Percentiles rank a stretch among this genome's conserved stretches.
These are phyloP conservation scores for Dendrobium huoshanense DNA, from an alignment of 106 monocot genomes.

Conservation along the genomic window DNA sequence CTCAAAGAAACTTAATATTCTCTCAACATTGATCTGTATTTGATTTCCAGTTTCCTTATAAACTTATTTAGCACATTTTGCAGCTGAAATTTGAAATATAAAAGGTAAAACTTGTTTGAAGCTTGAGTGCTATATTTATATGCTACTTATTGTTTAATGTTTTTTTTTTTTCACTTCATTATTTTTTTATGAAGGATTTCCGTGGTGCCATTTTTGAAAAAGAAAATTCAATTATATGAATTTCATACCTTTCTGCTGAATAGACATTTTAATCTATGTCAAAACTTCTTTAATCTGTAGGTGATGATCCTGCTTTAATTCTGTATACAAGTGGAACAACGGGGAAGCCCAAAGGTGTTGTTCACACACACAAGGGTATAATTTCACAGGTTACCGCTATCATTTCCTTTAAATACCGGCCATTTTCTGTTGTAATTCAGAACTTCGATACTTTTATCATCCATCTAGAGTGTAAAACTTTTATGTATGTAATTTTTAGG, in stretches of 20 bases:
- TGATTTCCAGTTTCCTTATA: not conserved
- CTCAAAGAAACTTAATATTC: not conserved
- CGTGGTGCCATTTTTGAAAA: not conserved
- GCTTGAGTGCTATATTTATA: not conserved
- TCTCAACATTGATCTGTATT: not conserved
- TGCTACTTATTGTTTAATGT: not conserved
- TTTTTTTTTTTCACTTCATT: not conserved
- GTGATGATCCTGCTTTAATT: constrained; percentile 83
- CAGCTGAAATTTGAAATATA: not conserved
- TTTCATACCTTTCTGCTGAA: not conserved
- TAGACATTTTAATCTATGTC: not conserved
- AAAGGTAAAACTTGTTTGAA: not conserved
- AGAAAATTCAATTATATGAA: not conserved
- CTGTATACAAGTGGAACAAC: constrained; percentile 98
- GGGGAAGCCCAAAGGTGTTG: constrained; percentile 99
- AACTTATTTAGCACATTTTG: not conserved
- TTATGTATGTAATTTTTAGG: not conserved
- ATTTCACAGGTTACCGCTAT: constrained; percentile 51
- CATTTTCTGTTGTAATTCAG: not conserved
- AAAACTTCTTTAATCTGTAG: constrained; percentile 14
- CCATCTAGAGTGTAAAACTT: not conserved
- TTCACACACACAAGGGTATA: constrained; percentile 86
- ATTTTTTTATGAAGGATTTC: not conserved
- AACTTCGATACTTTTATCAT: not conserved
- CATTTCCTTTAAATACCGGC: not conserved